Conservation (phyloP, 257 asterid genomes). For the Scutellaria minor region DNA sequence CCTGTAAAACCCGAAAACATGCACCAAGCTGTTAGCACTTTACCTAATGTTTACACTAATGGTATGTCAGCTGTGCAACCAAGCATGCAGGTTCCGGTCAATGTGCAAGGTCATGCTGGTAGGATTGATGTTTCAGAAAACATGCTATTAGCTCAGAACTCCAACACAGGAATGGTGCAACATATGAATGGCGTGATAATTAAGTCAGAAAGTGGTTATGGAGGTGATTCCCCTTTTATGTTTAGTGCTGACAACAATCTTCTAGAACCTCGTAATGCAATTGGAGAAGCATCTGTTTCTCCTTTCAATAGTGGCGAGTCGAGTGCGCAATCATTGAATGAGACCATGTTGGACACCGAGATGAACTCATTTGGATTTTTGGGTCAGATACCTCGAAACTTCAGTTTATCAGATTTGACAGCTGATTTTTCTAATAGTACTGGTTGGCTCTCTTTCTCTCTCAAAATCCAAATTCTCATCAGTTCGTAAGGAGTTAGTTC, state of each 20-base stretch:
- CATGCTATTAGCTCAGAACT: constrained; percentile 56
- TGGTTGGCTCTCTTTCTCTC: constrained; percentile 47
- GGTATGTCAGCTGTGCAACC: constrained; percentile 58
- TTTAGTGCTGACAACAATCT: constrained; percentile 62
- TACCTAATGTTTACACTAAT: constrained; percentile 55
- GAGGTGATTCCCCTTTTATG: constrained; percentile 52
- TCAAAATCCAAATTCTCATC: not conserved
- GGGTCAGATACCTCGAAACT: constrained; percentile 90
- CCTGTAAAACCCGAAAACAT: constrained; percentile 56
- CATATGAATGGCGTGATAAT: constrained; percentile 63
- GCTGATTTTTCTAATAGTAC: constrained; percentile 77
- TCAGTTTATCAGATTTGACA: constrained; percentile 86
- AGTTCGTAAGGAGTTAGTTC: constrained; percentile 6
- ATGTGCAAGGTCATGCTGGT: constrained; percentile 49
- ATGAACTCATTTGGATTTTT: constrained; percentile 62
- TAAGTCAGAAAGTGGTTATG: constrained; percentile 60
- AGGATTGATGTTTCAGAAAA: constrained; percentile 50
- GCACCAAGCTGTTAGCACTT: constrained; percentile 44
- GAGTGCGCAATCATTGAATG: constrained; percentile 57
- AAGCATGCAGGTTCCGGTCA: constrained; percentile 50
- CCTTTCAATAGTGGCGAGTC: constrained; percentile 66
- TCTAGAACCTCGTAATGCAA: constrained; percentile 58
- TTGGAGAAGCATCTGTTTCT: constrained; percentile 66
- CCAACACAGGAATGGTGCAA: constrained; percentile 58
- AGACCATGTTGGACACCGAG: constrained; percentile 57